Evolutionary conservation across 345 rosid species (phyloP).

Genomic region (Excoecaria cochinchinensis): DNA sequence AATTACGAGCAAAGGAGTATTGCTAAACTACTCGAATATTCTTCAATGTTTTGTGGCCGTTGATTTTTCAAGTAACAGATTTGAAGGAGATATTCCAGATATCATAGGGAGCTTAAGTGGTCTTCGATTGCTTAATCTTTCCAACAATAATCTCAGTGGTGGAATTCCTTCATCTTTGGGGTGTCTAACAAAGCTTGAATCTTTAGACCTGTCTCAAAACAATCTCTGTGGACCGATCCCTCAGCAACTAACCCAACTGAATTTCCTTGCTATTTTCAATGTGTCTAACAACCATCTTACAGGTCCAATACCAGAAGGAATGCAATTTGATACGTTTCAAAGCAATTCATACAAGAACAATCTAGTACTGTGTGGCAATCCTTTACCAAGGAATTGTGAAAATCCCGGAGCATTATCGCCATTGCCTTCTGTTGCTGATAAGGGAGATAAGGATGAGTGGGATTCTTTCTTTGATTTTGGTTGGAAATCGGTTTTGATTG

Average conservation of each 20-base stretch:
- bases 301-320: background rate
- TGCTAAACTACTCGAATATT: background rate
- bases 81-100: slow-evolving; percentile 2
- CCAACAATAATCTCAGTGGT: background rate
- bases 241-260: background rate
- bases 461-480: slow-evolving; percentile 6
- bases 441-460: background rate
- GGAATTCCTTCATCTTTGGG: background rate
- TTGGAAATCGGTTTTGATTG: background rate
- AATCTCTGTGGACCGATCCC: slow-evolving; percentile 11
- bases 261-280: background rate
- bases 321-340: background rate
- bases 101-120: background rate
- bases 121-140: background rate
- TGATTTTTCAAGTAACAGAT: background rate
- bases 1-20: background rate
- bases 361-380: background rate
- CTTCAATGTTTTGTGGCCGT: background rate
- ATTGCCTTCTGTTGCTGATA: background rate
- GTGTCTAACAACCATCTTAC: background rate
- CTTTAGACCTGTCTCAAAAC: slow-evolving; percentile 6
- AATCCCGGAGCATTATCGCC: background rate
- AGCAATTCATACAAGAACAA: background rate
- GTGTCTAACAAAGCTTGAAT: background rate
- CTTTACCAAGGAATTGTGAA: background rate